Evolutionary conservation across 805 yeast genomes (phyloP).

Genomic region (Saccharomycopsis oosterbeekiorum): DNA sequence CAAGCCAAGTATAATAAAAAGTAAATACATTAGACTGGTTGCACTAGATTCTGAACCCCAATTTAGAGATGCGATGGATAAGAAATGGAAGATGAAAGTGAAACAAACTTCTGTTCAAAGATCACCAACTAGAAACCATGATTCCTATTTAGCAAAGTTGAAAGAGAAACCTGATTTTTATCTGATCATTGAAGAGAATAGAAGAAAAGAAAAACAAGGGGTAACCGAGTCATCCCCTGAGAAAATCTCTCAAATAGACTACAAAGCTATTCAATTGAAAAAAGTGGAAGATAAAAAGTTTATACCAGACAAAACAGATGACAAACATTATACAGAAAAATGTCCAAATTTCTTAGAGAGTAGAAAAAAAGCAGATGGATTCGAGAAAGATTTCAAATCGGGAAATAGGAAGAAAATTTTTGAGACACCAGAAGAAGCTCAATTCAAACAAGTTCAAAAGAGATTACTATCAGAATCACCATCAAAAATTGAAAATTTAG

Average conservation of each 20-base stretch:
- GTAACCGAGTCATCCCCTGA: neutral
- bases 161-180: conserved; percentile 16
- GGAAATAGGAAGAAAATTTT: neutral
- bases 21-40: neutral
- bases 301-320: neutral
- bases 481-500: neutral
- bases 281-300: conserved; percentile 3
- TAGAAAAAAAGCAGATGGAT: neutral
- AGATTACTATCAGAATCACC: neutral
- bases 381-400: neutral
- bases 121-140: conserved; percentile 13
- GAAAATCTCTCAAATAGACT: neutral
- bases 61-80: neutral
- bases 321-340: neutral
- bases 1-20: conserved; percentile 4
- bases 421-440: neutral
- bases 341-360: neutral
- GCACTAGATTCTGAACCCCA: neutral
- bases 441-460: neutral
- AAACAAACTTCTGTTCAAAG: conserved; percentile 16
- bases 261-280: conserved; percentile 3
- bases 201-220: neutral
- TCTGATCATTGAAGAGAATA: conserved; percentile 6
- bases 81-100: conserved; percentile 11
- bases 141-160: conserved; percentile 5